Evolutionary conservation across 345 rosid species (phyloP), one percentile per base, ranked within the genome.

Genomic region (Laguncularia racemosa): DNA sequence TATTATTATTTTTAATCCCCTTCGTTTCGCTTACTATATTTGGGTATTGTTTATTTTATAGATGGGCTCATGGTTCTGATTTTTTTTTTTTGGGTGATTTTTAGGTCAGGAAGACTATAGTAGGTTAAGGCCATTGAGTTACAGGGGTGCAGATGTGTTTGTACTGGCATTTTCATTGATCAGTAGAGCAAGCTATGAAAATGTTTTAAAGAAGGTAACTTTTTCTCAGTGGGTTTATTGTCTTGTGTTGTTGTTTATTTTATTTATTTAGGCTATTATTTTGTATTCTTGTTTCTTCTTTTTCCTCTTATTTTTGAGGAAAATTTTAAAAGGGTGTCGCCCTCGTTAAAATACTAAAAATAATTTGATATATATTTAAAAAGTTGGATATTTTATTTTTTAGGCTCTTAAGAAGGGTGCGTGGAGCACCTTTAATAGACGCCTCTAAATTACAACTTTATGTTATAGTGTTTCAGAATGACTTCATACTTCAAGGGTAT

Each of bases 171-270:
- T 77, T 61, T 73, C 78, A 20, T 75, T 73, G 66, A 67, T 67
- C 53, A 73, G 78, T 73, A 77, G 71, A 64, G 81, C 81, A 44
- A 77, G 78, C 60, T 77, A 73, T 58, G 81, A 77, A 58, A 70
- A 73, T 62, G 73, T 73, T 44, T 68, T 72, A 6, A 77, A 73
- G 53, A 77, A 73, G 46, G 81, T 73, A 21, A 64, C 55, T 12
- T 17, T 58, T 33, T 16, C 33, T 5, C n/a, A 12, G 14, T 46
- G n/a, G 52, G 16, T 44, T 23, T 23, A 23, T n/a, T n/a, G n/a
- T n/a, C n/a, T n/a, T n/a, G n/a, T n/a, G n/a, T n/a, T n/a, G n/a
- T n/a, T n/a, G n/a, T n/a, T n/a, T n/a, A n/a, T n/a, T n/a, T n/a
- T n/a, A n/a, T n/a, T n/a, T n/a, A n/a, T n/a, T n/a, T n/a, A n/a